Evolutionary conservation across 148 eudicot genomes (phyloP).

Genomic region (Cornus suecica): DNA sequence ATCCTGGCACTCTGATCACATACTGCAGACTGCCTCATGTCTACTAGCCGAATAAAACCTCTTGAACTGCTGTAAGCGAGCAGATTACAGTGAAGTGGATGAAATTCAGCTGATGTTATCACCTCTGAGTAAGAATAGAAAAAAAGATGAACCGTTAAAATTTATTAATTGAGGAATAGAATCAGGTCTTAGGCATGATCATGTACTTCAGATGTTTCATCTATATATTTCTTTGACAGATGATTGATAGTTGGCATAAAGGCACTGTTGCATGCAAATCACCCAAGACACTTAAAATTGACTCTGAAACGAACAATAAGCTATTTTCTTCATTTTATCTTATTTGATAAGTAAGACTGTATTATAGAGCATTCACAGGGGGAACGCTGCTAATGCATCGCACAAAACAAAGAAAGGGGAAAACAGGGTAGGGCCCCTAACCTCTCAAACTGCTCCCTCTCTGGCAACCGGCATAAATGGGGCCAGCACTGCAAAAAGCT

Average conservation of each 20-base stretch:
- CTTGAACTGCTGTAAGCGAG: conserved; percentile 60
- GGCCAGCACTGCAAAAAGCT: too few species aligned
- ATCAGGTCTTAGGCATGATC: conserved; percentile 15
- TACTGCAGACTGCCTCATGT: conserved; percentile 56
- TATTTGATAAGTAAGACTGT: too few species aligned
- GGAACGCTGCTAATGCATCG: too few species aligned
- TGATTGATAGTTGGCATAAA: not conserved
- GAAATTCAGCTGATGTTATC: conserved; percentile 60
- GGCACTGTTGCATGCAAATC: not conserved
- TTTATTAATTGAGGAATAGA: not conserved
- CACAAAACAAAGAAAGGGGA: too few species aligned
- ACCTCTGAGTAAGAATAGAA: conserved; percentile 38
- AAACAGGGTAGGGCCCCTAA: too few species aligned
- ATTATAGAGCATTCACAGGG: too few species aligned
- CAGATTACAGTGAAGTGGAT: conserved; percentile 52
- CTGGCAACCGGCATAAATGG: too few species aligned
- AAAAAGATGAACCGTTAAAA: not conserved
- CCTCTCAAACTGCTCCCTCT: too few species aligned
- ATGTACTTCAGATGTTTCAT: conserved; percentile 6
- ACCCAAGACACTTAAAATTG: not conserved
- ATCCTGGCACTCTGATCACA: conserved; percentile 47
- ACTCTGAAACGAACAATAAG: not conserved
- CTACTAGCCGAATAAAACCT: conserved; percentile 54
- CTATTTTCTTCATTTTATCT: too few species aligned
- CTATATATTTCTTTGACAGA: not conserved